Evolutionary conservation across 768 basidiomycete genomes (phyloP).

Genomic region (Lentinula aciculospora): DNA sequence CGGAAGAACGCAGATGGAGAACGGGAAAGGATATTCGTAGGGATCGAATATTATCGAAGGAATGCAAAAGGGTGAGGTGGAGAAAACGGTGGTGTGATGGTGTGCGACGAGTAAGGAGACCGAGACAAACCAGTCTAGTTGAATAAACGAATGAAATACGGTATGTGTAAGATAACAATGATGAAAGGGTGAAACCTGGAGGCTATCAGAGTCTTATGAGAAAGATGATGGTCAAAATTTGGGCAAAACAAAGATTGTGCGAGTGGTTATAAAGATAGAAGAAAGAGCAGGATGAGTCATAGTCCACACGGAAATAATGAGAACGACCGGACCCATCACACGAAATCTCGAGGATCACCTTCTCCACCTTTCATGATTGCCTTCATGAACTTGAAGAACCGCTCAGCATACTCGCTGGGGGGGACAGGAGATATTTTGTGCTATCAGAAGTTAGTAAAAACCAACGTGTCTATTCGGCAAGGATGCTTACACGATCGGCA

Average conservation of each 20-base stretch:
- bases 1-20: neutral
- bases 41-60: neutral
- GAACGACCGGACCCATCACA: neutral
- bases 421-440: constrained; percentile 94
- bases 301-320: neutral
- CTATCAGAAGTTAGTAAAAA: constrained; percentile 30
- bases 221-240: neutral
- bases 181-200: neutral
- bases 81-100: neutral
- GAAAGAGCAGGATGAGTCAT: neutral
- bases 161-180: neutral
- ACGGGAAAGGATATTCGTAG: neutral
- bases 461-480: neutral
- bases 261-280: neutral
- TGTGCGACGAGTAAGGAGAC: neutral
- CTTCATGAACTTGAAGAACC: constrained; percentile 86
- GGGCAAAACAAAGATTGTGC: no score
- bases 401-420: constrained; percentile 79
- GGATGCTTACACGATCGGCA: constrained; percentile 75
- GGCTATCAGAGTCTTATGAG: no score
- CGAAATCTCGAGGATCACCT: constrained; percentile 34
- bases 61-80: neutral
- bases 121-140: no score
- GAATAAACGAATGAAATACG: neutral
- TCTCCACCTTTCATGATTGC: constrained; percentile 81